A percentile compares a stretch with the other conserved stretches of the same genome.
Conservation (phyloP, 345 rosid genomes). For the Noccaea caerulescens region DNA sequence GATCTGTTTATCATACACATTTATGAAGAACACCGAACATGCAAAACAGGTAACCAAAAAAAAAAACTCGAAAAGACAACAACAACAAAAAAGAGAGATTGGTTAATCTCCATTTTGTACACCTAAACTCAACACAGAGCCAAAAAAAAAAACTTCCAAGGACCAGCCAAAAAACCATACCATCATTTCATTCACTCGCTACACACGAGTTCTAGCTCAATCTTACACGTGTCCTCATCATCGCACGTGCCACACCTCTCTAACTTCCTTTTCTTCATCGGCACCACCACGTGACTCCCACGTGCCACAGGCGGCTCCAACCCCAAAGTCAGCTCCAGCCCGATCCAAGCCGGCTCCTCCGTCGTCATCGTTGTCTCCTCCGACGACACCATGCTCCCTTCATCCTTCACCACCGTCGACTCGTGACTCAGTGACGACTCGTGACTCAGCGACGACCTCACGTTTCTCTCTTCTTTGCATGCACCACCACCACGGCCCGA, state of each 20-base stretch:
- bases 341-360: slow-evolving; percentile 59
- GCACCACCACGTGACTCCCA: slow-evolving; percentile 62
- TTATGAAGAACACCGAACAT: slow-evolving; percentile 32
- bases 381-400: slow-evolving; percentile 63
- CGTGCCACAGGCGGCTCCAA: slow-evolving; percentile 62
- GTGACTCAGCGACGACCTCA: slow-evolving; percentile 58
- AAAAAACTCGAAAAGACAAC: neutral
- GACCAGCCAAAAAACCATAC: neutral
- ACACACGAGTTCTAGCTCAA: slow-evolving; percentile 64
- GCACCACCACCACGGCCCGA: slow-evolving; percentile 49
- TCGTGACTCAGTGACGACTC: slow-evolving; percentile 91
- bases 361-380: slow-evolving; percentile 64
- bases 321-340: slow-evolving; percentile 71
- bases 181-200: slow-evolving; percentile 23
- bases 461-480: slow-evolving; percentile 38
- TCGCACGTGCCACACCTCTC: slow-evolving; percentile 46
- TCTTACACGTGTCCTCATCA: slow-evolving; percentile 55
- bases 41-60: slow-evolving; percentile 8
- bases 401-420: slow-evolving; percentile 66
- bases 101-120: slow-evolving; percentile 32
- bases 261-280: slow-evolving; percentile 71
- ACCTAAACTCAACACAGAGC: slow-evolving; percentile 29
- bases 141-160: slow-evolving; percentile 4
- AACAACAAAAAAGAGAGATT: slow-evolving; percentile 15
- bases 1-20: slow-evolving; percentile 35